Conservation (phyloP, 1,284 basidiomycete genomes). For the Phylloporus sp. region DNA sequence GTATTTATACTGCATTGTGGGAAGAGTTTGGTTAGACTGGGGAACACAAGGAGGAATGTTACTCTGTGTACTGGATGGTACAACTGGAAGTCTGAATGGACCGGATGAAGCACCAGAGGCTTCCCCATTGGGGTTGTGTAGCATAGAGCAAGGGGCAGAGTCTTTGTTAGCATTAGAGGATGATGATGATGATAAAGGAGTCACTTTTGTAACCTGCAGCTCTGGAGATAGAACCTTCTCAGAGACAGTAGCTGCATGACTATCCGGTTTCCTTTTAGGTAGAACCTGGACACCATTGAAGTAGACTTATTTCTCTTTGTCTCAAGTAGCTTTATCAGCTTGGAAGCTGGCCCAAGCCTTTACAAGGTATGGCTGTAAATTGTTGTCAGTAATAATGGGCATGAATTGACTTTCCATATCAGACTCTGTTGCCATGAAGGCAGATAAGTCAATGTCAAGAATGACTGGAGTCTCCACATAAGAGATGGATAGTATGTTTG, state of each 20-base stretch:
- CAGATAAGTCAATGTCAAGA: not conserved
- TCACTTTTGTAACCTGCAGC: not conserved
- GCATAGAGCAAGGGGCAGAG: no score
- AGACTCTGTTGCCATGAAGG: not conserved
- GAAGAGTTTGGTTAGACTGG: not conserved
- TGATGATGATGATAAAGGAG: no score
- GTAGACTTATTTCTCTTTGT: not conserved
- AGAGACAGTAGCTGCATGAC: not conserved
- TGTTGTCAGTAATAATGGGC: not conserved
- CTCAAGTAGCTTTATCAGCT: not conserved
- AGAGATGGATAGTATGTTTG: not conserved
- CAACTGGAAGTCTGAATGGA: no score
- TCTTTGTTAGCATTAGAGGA: no score
- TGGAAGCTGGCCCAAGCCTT: not conserved
- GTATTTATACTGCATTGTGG: no score
- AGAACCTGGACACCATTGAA: not conserved
- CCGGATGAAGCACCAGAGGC: no score
- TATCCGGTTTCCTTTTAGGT: not conserved
- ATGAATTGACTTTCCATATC: not conserved
- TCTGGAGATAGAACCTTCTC: not conserved
- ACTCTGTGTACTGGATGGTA: no score
- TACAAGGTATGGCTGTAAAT: no score
- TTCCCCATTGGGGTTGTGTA: no score
- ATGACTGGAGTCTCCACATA: not conserved
- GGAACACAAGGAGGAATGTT: not conserved